Conservation (phyloP, 345 rosid genomes). For the Nephelium lappaceum region DNA sequence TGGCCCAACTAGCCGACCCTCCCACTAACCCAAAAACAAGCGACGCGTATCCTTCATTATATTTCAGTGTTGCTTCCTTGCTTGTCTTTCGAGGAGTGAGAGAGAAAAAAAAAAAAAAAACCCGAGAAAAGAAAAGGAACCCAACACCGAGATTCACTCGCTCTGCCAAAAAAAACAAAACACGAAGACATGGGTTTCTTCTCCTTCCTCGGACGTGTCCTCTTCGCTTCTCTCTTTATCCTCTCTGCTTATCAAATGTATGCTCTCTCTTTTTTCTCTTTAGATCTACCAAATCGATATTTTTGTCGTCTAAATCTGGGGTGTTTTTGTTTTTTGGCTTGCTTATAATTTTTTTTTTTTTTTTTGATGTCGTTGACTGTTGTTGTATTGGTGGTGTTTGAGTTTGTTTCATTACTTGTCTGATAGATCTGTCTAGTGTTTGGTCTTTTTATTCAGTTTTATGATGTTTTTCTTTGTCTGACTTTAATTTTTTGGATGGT, state of each 20-base stretch:
- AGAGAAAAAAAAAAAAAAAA: too few relatives aligned
- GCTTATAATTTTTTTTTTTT: too few relatives aligned
- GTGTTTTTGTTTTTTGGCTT: too few relatives aligned
- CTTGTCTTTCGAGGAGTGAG: too few relatives aligned
- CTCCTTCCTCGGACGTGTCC: conserved; percentile 89
- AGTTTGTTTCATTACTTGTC: not conserved
- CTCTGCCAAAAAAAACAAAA: not conserved
- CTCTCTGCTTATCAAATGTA: conserved; percentile 96
- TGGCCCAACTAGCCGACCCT: too few relatives aligned
- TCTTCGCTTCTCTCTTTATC: conserved; percentile 85
- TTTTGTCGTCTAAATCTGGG: not conserved
- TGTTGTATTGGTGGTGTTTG: not conserved
- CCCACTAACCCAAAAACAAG: too few relatives aligned
- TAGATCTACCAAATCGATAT: conserved; percentile 18
- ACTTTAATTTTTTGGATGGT: not conserved
- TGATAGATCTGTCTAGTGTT: conserved; percentile 10
- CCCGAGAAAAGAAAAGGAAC: not conserved
- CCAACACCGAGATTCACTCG: conserved; percentile 16
- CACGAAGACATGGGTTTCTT: conserved; percentile 69
- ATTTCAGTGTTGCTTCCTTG: too few relatives aligned
- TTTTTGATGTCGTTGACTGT: not conserved
- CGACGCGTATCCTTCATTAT: too few relatives aligned
- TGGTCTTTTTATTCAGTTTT: not conserved
- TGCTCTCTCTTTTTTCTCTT: conserved; percentile 9
- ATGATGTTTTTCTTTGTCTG: too few relatives aligned